A percentile compares a stretch with the other conserved stretches of the same genome.
phyloP scores from a whole-genome alignment of 2,329 filamentous ascomycete genomes.

The Fusarium guadeloupense region DNA sequence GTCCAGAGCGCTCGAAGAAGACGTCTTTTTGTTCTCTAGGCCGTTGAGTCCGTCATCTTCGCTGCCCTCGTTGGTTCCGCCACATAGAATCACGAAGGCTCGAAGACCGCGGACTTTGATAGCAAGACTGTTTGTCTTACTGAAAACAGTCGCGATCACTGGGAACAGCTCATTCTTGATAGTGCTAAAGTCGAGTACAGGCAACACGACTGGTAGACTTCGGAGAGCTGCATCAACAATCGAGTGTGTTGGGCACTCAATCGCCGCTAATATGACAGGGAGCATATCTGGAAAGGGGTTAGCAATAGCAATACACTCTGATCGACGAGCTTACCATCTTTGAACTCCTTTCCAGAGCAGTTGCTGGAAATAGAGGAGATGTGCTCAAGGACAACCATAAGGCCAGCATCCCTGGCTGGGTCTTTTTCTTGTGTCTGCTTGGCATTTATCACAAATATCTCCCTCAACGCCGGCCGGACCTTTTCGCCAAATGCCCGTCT shows the following conservation, averaged over 20 bases:
- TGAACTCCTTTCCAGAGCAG: conserved; percentile 90
- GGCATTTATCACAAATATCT: conserved; percentile 76
- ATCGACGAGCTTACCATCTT: conserved; percentile 72
- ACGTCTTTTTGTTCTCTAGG: conserved; percentile 69
- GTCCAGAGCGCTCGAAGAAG: conserved; percentile 82
- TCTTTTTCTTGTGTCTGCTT: conserved; percentile 77
- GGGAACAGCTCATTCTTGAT: conserved; percentile 98
- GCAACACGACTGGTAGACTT: conserved; percentile 81
- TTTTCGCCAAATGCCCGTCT: conserved; percentile 84
- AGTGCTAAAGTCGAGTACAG: conserved; percentile 92
- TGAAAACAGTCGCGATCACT: conserved; percentile 88
- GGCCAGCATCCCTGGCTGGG: conserved; percentile 82
- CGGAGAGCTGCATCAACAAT: conserved; percentile 87
- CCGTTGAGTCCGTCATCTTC: conserved; percentile 80
- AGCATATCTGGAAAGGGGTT: conserved; percentile 72
- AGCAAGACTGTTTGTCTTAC: conserved; percentile 88
- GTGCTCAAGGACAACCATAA: conserved; percentile 92
- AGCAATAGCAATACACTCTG: conserved; percentile 8
- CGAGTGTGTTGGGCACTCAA: conserved; percentile 89
- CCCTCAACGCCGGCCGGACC: conserved; percentile 84
- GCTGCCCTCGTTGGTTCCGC: conserved; percentile 67
- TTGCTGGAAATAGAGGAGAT: conserved; percentile 79
- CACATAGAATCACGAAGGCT: conserved; percentile 89
- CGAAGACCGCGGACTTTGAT: conserved; percentile 95
- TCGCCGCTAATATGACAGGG: conserved; percentile 82